These are phyloP conservation scores for Diplodia intermedia DNA, from an alignment of 2,329 filamentous ascomycete species.

Conservation along the genomic window DNA sequence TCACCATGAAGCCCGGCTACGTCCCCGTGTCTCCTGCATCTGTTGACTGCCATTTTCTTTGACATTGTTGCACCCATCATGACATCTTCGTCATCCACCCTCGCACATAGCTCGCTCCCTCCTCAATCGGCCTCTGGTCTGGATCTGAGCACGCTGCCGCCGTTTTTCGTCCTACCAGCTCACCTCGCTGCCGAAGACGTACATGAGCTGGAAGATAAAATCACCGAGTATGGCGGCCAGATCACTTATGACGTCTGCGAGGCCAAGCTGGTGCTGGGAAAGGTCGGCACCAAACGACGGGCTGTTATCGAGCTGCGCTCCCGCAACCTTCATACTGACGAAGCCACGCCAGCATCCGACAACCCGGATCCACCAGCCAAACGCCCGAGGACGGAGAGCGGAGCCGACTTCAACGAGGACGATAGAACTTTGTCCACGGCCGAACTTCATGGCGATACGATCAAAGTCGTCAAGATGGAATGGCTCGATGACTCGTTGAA, in stretches of 20 bases:
- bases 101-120: slow-evolving; percentile 1
- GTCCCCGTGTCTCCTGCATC: too few relatives aligned
- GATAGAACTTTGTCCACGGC: neutral
- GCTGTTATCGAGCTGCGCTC: slow-evolving; percentile 79
- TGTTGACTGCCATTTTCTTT: neutral
- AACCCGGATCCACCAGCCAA: slow-evolving; percentile 33
- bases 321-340: slow-evolving; percentile 66
- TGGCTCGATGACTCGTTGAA: slow-evolving; percentile 61
- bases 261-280: slow-evolving; percentile 77
- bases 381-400: slow-evolving; percentile 36
- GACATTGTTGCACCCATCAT: neutral
- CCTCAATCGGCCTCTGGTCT: slow-evolving; percentile 36
- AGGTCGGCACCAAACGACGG: slow-evolving; percentile 71
- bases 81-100: neutral
- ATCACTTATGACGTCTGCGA: slow-evolving; percentile 76
- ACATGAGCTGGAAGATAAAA: slow-evolving; percentile 67
- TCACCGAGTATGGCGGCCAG: slow-evolving; percentile 61
- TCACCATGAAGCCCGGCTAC: neutral
- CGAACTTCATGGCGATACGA: slow-evolving; percentile 36
- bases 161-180: slow-evolving; percentile 75
- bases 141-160: slow-evolving; percentile 60
- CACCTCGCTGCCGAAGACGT: slow-evolving; percentile 71
- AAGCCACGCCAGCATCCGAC: slow-evolving; percentile 46
- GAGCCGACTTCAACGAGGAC: too few relatives aligned
- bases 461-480: slow-evolving; percentile 60